These are phyloP conservation scores for Polytrichum formosum DNA, from an alignment of 225 moss, liverwort and hornwort species.

Conservation along the genomic window DNA sequence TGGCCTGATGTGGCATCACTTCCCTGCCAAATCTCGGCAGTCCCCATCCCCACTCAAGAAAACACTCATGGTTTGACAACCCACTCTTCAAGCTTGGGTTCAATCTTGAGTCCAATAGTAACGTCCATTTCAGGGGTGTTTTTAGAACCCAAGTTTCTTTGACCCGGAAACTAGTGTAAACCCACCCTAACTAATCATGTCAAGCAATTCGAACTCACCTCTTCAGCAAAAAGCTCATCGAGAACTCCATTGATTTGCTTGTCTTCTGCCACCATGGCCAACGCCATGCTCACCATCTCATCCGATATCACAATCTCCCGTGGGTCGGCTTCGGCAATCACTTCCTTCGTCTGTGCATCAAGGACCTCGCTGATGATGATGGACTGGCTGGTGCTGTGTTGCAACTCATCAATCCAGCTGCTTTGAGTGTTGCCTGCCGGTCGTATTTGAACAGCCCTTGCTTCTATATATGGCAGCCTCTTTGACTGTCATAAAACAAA, in stretches of 20 bases:
- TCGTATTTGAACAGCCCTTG: conserved; percentile 51
- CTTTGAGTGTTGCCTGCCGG: conserved; percentile 43
- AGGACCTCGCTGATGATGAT: conserved; percentile 78
- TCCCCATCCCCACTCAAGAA: no score
- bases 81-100: no score
- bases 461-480: conserved; percentile 56
- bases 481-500: conserved; percentile 30
- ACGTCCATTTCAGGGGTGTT: no score
- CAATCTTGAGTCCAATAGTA: no score
- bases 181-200: no score
- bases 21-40: no score
- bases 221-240: conserved; percentile 81
- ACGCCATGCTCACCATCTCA: conserved; percentile 78
- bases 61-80: no score
- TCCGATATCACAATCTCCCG: conserved; percentile 64
- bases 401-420: conserved; percentile 65
- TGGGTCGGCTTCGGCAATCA: conserved; percentile 50
- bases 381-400: conserved; percentile 44
- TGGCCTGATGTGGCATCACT: no score
- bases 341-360: conserved; percentile 55
- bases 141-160: no score
- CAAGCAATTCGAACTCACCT: conserved; percentile 20
- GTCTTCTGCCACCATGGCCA: conserved; percentile 87
- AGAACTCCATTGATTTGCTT: conserved; percentile 72
- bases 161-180: no score